Conservation (phyloP, 345 rosid species). For the Acer negundo region DNA sequence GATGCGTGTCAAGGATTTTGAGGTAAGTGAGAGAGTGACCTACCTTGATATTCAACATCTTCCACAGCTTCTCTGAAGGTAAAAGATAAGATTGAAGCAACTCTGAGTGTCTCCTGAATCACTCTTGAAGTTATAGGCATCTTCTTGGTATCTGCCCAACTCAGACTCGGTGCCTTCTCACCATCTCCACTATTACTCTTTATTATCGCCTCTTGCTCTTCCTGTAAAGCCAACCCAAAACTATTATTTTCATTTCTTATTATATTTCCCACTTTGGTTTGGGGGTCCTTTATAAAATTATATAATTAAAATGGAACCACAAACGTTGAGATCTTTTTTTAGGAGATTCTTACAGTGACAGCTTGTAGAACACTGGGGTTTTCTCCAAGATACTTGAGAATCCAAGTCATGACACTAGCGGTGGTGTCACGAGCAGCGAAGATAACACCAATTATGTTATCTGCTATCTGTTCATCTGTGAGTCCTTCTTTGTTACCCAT, state of each 20-base stretch:
- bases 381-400: constrained; percentile 75
- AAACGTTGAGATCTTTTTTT: background rate
- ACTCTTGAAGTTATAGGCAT: constrained; percentile 79
- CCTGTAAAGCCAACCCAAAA: constrained; percentile 37
- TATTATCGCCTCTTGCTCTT: constrained; percentile 68
- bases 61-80: constrained; percentile 92
- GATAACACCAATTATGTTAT: constrained; percentile 83
- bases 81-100: constrained; percentile 82
- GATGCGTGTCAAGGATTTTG: background rate
- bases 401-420: constrained; percentile 85
- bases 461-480: constrained; percentile 78
- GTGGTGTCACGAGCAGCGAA: constrained; percentile 94
- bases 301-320: background rate
- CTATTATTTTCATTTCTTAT: background rate
- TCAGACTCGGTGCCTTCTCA: constrained; percentile 42
- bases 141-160: constrained; percentile 71
- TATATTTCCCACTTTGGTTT: background rate
- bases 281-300: background rate
- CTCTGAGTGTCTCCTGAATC: constrained; percentile 82
- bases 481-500: constrained; percentile 73
- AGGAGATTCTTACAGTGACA: constrained; percentile 61
- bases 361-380: constrained; percentile 67
- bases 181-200: constrained; percentile 35
- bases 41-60: constrained; percentile 85
- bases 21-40: constrained; percentile 23